phyloP scores from a whole-genome alignment of 2,329 filamentous ascomycete species.

The Fonsecaea nubica region DNA sequence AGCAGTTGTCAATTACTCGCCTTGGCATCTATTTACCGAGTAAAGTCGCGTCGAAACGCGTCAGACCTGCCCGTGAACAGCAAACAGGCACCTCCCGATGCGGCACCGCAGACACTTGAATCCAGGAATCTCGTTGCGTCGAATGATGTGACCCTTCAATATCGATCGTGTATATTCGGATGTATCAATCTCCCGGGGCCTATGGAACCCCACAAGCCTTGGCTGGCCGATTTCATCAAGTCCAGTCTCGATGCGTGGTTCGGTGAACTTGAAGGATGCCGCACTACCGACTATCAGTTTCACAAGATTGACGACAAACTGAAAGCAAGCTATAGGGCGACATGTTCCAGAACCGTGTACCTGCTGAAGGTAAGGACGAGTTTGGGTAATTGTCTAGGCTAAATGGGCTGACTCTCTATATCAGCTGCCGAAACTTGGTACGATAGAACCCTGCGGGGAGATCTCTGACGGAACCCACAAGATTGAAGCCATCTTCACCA shows the following conservation, averaged over 20 bases:
- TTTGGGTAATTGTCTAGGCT: background rate
- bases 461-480: slow-evolving; percentile 25
- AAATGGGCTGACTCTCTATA: background rate
- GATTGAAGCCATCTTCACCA: slow-evolving; percentile 20
- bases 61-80: background rate
- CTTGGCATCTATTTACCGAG: too few relatives aligned
- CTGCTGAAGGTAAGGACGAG: slow-evolving; percentile 6
- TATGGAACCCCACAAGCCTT: slow-evolving; percentile 25
- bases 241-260: slow-evolving; percentile 17
- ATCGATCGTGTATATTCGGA: background rate
- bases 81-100: background rate
- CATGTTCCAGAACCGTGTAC: background rate
- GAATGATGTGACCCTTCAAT: background rate
- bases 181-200: background rate
- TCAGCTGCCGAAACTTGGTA: slow-evolving; percentile 4
- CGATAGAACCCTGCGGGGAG: slow-evolving; percentile 7
- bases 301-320: slow-evolving; percentile 5
- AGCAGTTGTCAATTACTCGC: too few relatives aligned
- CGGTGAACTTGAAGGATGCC: background rate
- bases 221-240: slow-evolving; percentile 24
- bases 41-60: slow-evolving; percentile 3
- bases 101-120: background rate
- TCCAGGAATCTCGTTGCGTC: background rate
- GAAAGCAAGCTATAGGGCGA: background rate
- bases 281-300: slow-evolving; percentile 4